A percentile compares a stretch with the other conserved stretches of the same genome.
phyloP scores from a whole-genome alignment of 768 basidiomycete genomes.

The Filobasidium floriforme region DNA sequence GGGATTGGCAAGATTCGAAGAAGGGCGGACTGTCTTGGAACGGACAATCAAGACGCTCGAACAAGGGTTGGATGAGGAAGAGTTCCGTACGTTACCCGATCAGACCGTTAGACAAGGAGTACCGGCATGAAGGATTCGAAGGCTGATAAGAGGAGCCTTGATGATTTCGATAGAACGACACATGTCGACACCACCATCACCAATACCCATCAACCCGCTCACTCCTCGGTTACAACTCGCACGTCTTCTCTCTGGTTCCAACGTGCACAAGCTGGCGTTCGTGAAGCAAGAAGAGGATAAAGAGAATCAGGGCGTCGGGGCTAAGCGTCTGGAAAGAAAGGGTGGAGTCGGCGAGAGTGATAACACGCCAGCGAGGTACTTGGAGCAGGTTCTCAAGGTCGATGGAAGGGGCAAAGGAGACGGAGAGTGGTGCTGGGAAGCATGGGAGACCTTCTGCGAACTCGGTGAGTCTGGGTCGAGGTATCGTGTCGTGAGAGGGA shows the following conservation, averaged over 20 bases:
- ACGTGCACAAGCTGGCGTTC: neutral
- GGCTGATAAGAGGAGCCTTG: neutral
- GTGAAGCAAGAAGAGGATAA: neutral
- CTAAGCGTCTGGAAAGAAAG: neutral
- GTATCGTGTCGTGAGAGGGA: neutral
- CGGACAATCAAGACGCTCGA: conserved; percentile 2
- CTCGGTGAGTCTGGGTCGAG: conserved; percentile 29
- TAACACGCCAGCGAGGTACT: conserved; percentile 8
- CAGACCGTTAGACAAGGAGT: neutral
- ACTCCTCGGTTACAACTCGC: conserved; percentile 4
- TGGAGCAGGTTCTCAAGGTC: conserved; percentile 30
- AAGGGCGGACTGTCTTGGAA: conserved; percentile 15
- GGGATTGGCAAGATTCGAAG: conserved; percentile 16
- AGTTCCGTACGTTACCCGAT: neutral
- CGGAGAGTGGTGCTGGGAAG: conserved; percentile 40
- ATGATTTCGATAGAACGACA: neutral
- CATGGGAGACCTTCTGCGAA: conserved; percentile 41
- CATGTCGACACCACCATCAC: conserved; percentile 1
- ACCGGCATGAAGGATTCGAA: neutral
- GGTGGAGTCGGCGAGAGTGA: neutral
- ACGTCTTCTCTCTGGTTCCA: neutral
- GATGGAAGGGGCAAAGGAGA: conserved; percentile 22
- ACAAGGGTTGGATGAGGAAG: neutral
- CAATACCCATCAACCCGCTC: neutral
- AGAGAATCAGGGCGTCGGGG: conserved; percentile 9